Evolutionary conservation across 2,329 filamentous ascomycete genomes (phyloP).

Genomic region (Pleomassaria siparia): DNA sequence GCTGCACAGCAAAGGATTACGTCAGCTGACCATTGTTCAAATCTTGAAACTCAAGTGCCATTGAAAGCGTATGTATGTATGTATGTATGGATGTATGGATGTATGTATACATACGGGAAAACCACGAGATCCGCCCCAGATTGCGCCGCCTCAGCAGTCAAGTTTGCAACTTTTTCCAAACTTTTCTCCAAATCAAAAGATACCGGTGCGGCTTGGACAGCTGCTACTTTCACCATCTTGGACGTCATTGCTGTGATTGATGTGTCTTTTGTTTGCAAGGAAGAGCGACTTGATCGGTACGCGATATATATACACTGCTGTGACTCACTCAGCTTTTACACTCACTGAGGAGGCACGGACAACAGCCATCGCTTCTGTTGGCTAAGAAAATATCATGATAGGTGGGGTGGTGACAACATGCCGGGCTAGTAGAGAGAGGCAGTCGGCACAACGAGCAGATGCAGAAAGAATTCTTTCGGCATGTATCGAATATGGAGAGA

Average conservation of each 20-base stretch:
- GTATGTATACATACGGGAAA: slow-evolving; percentile 40
- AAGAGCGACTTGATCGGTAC: not conserved
- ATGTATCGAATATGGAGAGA: not conserved
- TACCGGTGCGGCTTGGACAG: slow-evolving; percentile 46
- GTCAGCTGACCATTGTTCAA: slow-evolving; percentile 1
- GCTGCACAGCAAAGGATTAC: slow-evolving; percentile 25
- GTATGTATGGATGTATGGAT: too few relatives aligned
- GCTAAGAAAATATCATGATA: not conserved
- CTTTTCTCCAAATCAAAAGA: slow-evolving; percentile 44
- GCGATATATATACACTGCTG: too few relatives aligned
- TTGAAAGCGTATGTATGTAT: too few relatives aligned
- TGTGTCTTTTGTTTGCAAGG: slow-evolving; percentile 5
- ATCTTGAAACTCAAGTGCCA: not conserved
- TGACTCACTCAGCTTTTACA: too few relatives aligned
- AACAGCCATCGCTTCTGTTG: not conserved
- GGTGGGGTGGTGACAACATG: not conserved
- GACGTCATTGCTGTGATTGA: slow-evolving; percentile 14
- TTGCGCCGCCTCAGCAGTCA: slow-evolving; percentile 40
- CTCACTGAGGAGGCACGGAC: too few relatives aligned
- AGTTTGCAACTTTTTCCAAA: slow-evolving; percentile 38
- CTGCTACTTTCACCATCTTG: slow-evolving; percentile 42
- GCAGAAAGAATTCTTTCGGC: too few relatives aligned
- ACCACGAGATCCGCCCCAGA: slow-evolving; percentile 45
- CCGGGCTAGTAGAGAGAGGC: slow-evolving; percentile 8
- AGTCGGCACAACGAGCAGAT: slow-evolving; percentile 5